Percentiles rank a stretch among this genome's conserved stretches.
Evolutionary conservation across 441 rosid genomes (phyloP).

Genomic region (Populus hybrid): DNA sequence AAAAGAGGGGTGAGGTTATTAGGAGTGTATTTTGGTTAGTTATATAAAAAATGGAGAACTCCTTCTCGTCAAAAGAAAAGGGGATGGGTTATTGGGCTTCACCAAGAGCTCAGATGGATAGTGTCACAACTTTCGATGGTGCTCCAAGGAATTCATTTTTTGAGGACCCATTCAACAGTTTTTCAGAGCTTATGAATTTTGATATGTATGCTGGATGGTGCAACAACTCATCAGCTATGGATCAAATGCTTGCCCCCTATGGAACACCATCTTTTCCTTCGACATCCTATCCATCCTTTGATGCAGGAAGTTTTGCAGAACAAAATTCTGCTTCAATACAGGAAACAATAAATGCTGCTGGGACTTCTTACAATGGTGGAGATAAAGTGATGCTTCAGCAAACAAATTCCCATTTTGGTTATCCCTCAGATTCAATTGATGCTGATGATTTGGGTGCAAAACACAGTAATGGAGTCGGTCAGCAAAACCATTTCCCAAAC

Average conservation of each 20-base stretch:
- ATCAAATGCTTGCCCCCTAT: constrained; percentile 46
- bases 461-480: constrained; percentile 23
- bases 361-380: constrained; percentile 36
- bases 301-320: constrained; percentile 28
- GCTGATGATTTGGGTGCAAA: constrained; percentile 24
- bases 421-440: constrained; percentile 28
- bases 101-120: constrained; percentile 44
- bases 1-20: constrained; percentile 8
- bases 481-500: constrained; percentile 26
- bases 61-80: constrained; percentile 51
- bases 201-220: constrained; percentile 67
- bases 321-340: constrained; percentile 31
- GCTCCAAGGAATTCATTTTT: constrained; percentile 31
- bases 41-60: constrained; percentile 47
- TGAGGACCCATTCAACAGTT: constrained; percentile 50
- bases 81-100: constrained; percentile 43
- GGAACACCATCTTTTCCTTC: constrained; percentile 39
- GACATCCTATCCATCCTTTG: constrained; percentile 38
- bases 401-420: constrained; percentile 30
- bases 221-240: constrained; percentile 50
- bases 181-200: constrained; percentile 59
- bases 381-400: constrained; percentile 43
- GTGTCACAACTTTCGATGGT: constrained; percentile 23
- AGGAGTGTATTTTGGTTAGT: constrained; percentile 9
- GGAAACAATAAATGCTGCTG: constrained; percentile 29